These are phyloP conservation scores for Spatholobus suberectus DNA, from an alignment of 306 rosid genomes.

Conservation along the genomic window DNA sequence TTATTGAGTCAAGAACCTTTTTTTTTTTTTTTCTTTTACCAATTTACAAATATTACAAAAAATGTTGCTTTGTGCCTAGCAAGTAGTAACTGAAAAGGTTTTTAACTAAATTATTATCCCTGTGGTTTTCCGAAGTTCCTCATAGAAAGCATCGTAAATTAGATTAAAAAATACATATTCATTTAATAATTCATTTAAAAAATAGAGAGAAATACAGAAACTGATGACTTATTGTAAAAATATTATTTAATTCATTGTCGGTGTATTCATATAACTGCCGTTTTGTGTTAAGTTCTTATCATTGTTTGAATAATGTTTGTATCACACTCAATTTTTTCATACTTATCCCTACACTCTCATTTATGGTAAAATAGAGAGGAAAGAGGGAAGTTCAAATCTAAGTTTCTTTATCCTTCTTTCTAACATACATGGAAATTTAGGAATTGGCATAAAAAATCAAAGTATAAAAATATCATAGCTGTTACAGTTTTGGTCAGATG, in stretches of 20 bases:
- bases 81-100: background rate
- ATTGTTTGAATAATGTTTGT: background rate
- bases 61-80: background rate
- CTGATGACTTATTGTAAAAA: background rate
- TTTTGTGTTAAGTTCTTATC: background rate
- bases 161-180: background rate
- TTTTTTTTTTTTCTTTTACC: background rate
- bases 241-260: background rate
- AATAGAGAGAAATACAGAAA: background rate
- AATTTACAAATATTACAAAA: background rate
- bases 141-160: background rate
- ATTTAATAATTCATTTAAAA: background rate
- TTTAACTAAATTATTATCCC: background rate
- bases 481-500: background rate
- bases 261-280: background rate
- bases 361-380: background rate
- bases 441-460: background rate
- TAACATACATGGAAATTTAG: background rate
- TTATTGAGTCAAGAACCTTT: background rate
- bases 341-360: background rate
- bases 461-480: background rate
- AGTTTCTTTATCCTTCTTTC: background rate
- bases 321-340: background rate
- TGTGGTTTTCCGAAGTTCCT: background rate
- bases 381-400: background rate